These are phyloP conservation scores for Piper longum DNA, from an alignment of 164 flowering plant species.

Conservation along the genomic window DNA sequence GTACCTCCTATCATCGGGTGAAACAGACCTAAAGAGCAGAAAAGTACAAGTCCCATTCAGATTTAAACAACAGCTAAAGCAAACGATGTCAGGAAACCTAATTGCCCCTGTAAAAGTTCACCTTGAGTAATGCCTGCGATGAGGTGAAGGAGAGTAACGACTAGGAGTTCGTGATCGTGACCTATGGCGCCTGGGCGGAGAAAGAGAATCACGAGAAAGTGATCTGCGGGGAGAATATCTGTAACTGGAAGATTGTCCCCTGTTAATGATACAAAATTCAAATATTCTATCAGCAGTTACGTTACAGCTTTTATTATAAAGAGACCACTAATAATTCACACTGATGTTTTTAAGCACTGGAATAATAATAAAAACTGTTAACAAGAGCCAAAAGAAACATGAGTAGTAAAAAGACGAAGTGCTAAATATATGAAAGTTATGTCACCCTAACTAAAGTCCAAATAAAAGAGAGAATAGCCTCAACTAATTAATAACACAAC, in stretches of 20 bases:
- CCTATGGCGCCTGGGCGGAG: slow-evolving; percentile 28
- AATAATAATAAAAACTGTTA: too few species aligned
- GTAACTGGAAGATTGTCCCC: slow-evolving; percentile 23
- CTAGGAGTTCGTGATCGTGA: slow-evolving; percentile 40
- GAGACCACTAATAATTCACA: not conserved
- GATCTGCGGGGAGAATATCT: slow-evolving; percentile 15
- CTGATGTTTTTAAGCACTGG: not conserved
- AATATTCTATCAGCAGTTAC: not conserved
- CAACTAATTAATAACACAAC: slow-evolving; percentile 9
- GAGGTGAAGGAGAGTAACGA: slow-evolving; percentile 48
- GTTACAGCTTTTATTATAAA: too few species aligned
- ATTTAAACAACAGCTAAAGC: not conserved
- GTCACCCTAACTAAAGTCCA: too few species aligned
- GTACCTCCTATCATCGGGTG: slow-evolving; percentile 34
- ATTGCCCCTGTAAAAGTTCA: slow-evolving; percentile 1
- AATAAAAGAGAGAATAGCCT: too few species aligned
- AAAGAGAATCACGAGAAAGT: slow-evolving; percentile 17
- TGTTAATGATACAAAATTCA: not conserved
- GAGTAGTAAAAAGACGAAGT: too few species aligned
- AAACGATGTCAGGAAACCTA: too few species aligned
- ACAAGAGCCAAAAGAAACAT: not conserved
- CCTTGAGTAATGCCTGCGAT: slow-evolving; percentile 40
- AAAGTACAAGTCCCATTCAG: not conserved
- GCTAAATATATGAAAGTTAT: too few species aligned
- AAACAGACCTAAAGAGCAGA: slow-evolving; percentile 29